These are phyloP conservation scores for Penicillium sp. DNA, from an alignment of 2,329 filamentous ascomycete species.

Conservation along the genomic window DNA sequence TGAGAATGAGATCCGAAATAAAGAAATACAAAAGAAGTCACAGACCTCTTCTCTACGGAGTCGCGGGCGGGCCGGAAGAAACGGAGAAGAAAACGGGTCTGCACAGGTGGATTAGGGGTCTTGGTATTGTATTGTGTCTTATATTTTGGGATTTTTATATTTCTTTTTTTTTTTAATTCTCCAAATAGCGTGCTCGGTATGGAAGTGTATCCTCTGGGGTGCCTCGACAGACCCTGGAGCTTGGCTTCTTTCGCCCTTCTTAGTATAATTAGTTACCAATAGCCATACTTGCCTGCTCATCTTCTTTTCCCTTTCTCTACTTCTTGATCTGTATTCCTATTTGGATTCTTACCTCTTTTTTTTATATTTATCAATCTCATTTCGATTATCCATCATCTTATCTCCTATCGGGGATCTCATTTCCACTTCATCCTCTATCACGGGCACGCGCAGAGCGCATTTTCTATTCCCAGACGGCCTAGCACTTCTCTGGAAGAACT, in stretches of 20 bases:
- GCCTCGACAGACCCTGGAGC: slow-evolving; percentile 25
- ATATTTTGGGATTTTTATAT: not conserved
- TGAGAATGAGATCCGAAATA: not conserved
- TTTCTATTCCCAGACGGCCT: not conserved
- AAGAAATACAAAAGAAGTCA: not conserved
- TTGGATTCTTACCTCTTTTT: not conserved
- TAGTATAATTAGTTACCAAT: slow-evolving; percentile 20
- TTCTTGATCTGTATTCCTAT: slow-evolving; percentile 2
- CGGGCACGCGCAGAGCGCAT: slow-evolving; percentile 1
- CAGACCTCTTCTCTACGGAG: slow-evolving; percentile 12
- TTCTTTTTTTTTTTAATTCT: slow-evolving; percentile 3
- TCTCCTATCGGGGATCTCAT: slow-evolving; percentile 2
- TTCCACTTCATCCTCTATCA: not conserved
- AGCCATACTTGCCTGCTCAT: slow-evolving; percentile 3
- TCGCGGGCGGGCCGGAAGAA: slow-evolving; percentile 22
- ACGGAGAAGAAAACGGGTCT: slow-evolving; percentile 25
- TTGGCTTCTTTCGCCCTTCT: slow-evolving; percentile 22
- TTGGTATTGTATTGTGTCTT: slow-evolving; percentile 2
- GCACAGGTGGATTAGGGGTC: slow-evolving; percentile 26
- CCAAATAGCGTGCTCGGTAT: slow-evolving; percentile 17
- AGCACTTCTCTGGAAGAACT: slow-evolving; percentile 25
- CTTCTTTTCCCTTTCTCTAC: slow-evolving; percentile 1
- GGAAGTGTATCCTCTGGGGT: slow-evolving; percentile 16
- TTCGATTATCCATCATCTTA: not conserved
- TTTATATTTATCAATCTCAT: not conserved